Evolutionary conservation across 352 stramenopile genomes (phyloP), one percentile per base, ranked within the genome.

Genomic region (Phytophthora idaei): DNA sequence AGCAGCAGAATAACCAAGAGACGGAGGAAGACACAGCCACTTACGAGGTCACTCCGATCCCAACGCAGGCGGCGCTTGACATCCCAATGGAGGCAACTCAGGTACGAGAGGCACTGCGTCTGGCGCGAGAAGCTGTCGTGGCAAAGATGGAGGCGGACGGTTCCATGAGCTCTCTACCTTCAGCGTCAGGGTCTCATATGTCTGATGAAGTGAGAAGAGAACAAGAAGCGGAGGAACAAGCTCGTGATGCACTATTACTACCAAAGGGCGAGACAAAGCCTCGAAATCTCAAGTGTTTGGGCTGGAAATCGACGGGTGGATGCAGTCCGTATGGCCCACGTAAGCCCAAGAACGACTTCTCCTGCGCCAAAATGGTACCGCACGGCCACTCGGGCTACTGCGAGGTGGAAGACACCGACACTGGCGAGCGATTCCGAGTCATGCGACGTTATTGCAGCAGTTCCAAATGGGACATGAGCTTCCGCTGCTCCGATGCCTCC

Each of bases 381-480:
- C 46, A 59, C 15, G 71, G 79, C 10, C 68, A 73, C n/a, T 75
- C 71, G 1, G 83, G 80, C 21, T 91, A 86, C 64, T 76, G 69
- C 36, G 64, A 76, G 21, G 64, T 76, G n/a, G 49, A 74, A 50
- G 69, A 87, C 55, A 67, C 48, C 1, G 47, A 68, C 0, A 75
- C 63, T 2, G 78, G 78, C 27, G 61, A 74, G 44, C 73, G 59
- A 3, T 67, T 84, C 29, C 71, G 66, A 31, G 65, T 83, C 3
- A 80, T 88, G 71, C 52, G 62, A n/a, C 56, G 46, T 3, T 73
- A 75, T 54, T 90, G 81, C 64, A 58, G 31, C 29, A 77, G 70
- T 6, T 49, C 82, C 2, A 69, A 47, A 27, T 69, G 57, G 25
- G 67, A 83, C 15, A 64, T 51, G n/a, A 73, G 37, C 39, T 83